A percentile compares a stretch with the other conserved stretches of the same genome.
phyloP scores from a whole-genome alignment of 495 filamentous ascomycete species.

The Bacidia rubella region DNA sequence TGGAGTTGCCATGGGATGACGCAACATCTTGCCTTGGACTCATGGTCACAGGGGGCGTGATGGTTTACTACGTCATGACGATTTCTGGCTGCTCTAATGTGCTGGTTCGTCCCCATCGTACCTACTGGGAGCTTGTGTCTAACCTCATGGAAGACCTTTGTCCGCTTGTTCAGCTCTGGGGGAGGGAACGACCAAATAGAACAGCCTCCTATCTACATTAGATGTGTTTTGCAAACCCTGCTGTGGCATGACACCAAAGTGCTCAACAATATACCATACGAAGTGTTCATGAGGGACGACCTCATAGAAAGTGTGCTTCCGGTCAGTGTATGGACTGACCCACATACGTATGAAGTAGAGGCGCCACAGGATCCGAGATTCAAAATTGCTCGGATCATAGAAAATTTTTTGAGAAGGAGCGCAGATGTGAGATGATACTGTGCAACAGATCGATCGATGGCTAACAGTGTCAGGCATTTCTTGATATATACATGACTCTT shows the following conservation, averaged over 20 bases:
- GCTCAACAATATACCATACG: conserved; percentile 50
- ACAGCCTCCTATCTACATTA: conserved; percentile 70
- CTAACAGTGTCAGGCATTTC: conserved; percentile 43
- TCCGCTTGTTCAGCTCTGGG: conserved; percentile 59
- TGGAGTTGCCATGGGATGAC: conserved; percentile 35
- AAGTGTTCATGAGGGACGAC: conserved; percentile 66
- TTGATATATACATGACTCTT: conserved; percentile 67
- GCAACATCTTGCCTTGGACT: not conserved
- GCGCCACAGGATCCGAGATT: conserved; percentile 62
- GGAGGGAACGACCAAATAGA: too few species aligned
- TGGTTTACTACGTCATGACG: conserved; percentile 38
- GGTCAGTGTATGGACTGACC: conserved; percentile 53
- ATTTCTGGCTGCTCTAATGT: conserved; percentile 56
- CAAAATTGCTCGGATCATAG: conserved; percentile 62
- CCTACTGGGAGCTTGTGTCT: conserved; percentile 9
- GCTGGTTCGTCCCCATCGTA: conserved; percentile 31
- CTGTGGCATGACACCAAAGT: conserved; percentile 58
- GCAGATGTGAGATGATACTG: conserved; percentile 34
- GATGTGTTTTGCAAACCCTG: conserved; percentile 63
- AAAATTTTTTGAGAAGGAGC: conserved; percentile 62
- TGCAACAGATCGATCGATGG: not conserved
- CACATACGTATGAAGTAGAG: conserved; percentile 60
- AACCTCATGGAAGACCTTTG: conserved; percentile 37
- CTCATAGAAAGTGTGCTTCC: conserved; percentile 65
- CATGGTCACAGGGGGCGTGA: not conserved